Evolutionary conservation across 2,329 filamentous ascomycete genomes (phyloP), one percentile per base, ranked within the genome.

Genomic region (Fusarium vanettenii): DNA sequence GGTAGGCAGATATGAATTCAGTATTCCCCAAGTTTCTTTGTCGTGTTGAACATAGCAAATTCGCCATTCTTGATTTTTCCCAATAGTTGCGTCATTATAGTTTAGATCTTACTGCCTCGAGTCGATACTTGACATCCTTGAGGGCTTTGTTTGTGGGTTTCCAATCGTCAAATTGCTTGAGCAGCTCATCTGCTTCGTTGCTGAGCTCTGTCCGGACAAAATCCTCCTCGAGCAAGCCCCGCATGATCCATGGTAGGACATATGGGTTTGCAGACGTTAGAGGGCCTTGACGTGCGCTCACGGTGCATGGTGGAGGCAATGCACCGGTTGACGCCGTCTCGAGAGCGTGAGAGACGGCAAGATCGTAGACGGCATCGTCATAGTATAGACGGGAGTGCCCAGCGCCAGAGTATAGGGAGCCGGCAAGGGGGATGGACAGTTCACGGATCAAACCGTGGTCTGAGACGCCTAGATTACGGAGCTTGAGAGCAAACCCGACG

Each of bases 401-500:
- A 79, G 98, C 96, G 52, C 97, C 97, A 10, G 92, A 92, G 79
- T 98, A 98, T 0, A 99, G 87, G 66, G 94, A 97, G 29, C 97
- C 97, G 1, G 97, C 97, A 2, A 99, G 88, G 3, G 97, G 95
- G 1, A 92, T 89, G 2, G 94, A 97, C 13, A 99, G 88, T 82
- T 99, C 97, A 57, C 95, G 92, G 74, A 99, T 93, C 8, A 99
- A 89, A 6, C 96, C 96, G 81, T 99, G 97, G 81, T 99, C 97
- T 3, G 94, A 93, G 27, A 98, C 89, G 37, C 97, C 97, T 2
- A 98, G 89, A 80, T 99, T 99, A 64, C 97, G 94, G 11, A 99
- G 88, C 80, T 98, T 98, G 74, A 98, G 90, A 0, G 94, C 93
- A 81, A 99, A 98, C 56, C 95, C 95, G 52, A 99, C 93, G 2